Base-by-base conservation (phyloP, 1,284 basidiomycete genomes). In the Pholiota adiposa region DNA sequence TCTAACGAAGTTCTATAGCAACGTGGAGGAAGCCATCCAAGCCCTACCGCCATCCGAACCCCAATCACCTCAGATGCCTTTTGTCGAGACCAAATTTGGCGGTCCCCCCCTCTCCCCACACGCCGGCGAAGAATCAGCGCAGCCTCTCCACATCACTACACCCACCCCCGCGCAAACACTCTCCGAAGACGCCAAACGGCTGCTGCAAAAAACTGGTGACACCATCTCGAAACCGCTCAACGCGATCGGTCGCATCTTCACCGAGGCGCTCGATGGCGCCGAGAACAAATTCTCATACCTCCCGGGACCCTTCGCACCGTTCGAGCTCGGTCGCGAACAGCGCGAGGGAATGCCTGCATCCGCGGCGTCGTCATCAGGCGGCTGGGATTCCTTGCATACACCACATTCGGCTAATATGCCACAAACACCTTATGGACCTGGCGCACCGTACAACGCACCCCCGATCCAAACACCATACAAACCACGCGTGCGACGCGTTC, bases 141-240 rank as follows among this genome's bases (percentile, higher is more conserved):
- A 89, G 64, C 88, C 87, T 0, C 80, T 96, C 14, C 75, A 89
- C 1, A 76, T 93, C 9, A 80, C 91, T 2, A 82, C 86, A 16
- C 86, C 85, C 0, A 73, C 76, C 1, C 86, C 85, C 0, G 72
- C 77, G 0, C 81, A 83, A 66, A 83, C 83, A 0, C 76, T 93
- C 31, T 84, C 87, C 2, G 86, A 93, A 59, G 92, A 95, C 69
- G 94, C 95, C 0, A 85, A 86, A 44, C 83, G 88, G 16, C 84
- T 97, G 46, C 80, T 97, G 58, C 90, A 94, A 73, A 89, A 91
- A 69, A 96, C 94, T 0, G 92, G 94, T 4, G 93, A 95, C 69
- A 92, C 87, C 0, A 89, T 97, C 59, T 92, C 89, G 14, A 94
- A 94, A 70, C 95, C 95, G 4, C 80, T 97, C 12, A 92, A 80